These are phyloP conservation scores for Lactarius evosmus DNA, from an alignment of 768 basidiomycete genomes.

Conservation along the genomic window DNA sequence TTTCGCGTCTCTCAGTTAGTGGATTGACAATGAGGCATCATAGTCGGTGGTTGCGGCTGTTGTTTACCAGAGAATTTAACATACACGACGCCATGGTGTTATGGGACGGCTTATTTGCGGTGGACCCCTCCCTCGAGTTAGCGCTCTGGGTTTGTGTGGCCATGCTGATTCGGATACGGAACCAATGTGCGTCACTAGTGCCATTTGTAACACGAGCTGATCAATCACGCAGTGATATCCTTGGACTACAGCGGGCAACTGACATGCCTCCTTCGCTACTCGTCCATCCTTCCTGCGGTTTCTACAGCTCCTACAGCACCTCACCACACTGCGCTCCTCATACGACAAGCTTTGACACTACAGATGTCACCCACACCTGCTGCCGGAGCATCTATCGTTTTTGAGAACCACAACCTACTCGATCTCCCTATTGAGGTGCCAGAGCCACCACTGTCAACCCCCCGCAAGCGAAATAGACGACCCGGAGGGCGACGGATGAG, in stretches of 20 bases:
- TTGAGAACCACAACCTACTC: conserved; percentile 80
- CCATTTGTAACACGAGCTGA: conserved; percentile 12
- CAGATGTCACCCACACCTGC: conserved; percentile 70
- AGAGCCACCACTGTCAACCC: conserved; percentile 40
- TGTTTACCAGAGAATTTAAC: conserved; percentile 91
- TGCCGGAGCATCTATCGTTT: conserved; percentile 70
- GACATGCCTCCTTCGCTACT: conserved; percentile 83
- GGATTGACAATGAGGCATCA: conserved; percentile 19
- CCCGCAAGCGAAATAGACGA: conserved; percentile 38
- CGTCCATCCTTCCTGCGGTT: conserved; percentile 45
- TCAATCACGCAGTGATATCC: conserved; percentile 59
- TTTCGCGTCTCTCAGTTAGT: not conserved
- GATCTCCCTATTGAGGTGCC: conserved; percentile 69
- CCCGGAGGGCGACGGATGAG: conserved; percentile 35
- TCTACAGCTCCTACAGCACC: conserved; percentile 38
- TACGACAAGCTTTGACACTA: conserved; percentile 80
- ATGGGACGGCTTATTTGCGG: conserved; percentile 97
- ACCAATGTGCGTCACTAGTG: conserved; percentile 57
- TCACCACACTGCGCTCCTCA: conserved; percentile 64
- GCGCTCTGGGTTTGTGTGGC: conserved; percentile 88
- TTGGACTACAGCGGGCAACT: conserved; percentile 86
- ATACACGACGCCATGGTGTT: conserved; percentile 77
- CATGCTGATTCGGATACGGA: conserved; percentile 93
- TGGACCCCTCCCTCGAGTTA: conserved; percentile 72
- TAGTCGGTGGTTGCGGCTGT: conserved; percentile 89